A percentile compares a stretch with the other conserved stretches of the same genome.
phyloP scores from a whole-genome alignment of 768 basidiomycete genomes.

The Trametes elegans region DNA sequence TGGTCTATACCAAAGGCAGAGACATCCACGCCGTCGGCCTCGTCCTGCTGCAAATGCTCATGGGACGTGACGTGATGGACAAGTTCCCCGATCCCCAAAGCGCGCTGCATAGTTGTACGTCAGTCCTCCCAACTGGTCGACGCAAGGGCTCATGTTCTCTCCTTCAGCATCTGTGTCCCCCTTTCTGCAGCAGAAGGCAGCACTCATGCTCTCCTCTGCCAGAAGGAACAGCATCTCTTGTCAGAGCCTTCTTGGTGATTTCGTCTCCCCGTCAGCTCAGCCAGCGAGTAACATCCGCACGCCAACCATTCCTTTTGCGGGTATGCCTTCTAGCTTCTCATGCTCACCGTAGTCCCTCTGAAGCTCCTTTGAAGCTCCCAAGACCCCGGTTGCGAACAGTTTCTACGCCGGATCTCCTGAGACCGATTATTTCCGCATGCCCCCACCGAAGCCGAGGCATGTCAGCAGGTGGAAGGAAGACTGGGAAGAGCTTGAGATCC shows the following conservation, averaged over 20 bases:
- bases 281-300: conserved; percentile 15
- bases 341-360: neutral
- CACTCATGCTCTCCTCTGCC: conserved; percentile 56
- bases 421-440: conserved; percentile 55
- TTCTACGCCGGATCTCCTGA: conserved; percentile 58
- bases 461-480: conserved; percentile 88
- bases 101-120: conserved; percentile 57
- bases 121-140: too few species aligned
- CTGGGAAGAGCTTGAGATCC: conserved; percentile 88
- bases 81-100: conserved; percentile 52
- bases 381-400: conserved; percentile 47
- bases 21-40: conserved; percentile 85
- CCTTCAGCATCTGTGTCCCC: conserved; percentile 52
- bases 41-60: conserved; percentile 79
- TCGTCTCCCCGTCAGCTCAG: neutral
- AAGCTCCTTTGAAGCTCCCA: conserved; percentile 36
- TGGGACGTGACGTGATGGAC: conserved; percentile 66
- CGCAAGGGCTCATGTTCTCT: neutral
- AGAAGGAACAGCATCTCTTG: conserved; percentile 61
- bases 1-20: conserved; percentile 73
- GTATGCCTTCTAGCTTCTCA: conserved; percentile 11
- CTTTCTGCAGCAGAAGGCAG: conserved; percentile 47
- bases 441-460: conserved; percentile 42
- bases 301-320: conserved; percentile 29
- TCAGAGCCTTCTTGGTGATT: conserved; percentile 52